Conservation (phyloP, 108 stramenopile species). For the Aurantiochytrium sp. region DNA sequence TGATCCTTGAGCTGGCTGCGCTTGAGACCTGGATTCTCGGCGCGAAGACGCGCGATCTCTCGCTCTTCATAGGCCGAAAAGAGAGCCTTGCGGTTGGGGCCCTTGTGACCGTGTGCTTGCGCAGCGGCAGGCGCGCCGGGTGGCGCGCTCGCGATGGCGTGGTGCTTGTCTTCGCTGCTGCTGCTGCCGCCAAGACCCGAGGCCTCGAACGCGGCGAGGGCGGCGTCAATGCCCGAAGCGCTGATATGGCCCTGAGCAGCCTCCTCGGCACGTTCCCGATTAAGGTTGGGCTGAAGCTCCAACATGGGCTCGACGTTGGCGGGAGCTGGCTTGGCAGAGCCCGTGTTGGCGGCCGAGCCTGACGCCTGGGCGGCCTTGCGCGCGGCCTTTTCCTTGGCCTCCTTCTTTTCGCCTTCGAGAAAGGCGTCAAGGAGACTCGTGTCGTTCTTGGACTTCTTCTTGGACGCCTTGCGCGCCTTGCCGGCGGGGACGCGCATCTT, state of each 20-base stretch:
- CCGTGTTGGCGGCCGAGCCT: too few relatives aligned
- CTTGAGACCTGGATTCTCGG: constrained; percentile 77
- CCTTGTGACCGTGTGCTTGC: constrained; percentile 32
- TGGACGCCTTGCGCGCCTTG: neutral
- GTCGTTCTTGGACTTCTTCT: neutral
- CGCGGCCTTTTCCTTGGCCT: neutral
- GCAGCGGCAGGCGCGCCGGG: neutral
- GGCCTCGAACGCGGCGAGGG: constrained; percentile 32
- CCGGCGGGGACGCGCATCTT: neutral
- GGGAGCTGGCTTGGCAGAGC: neutral
- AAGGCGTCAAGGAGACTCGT: neutral
- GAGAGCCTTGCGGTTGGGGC: constrained; percentile 66
- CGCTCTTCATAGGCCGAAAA: constrained; percentile 75
- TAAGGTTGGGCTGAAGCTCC: neutral
- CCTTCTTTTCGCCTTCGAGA: neutral
- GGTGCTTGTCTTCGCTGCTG: neutral
- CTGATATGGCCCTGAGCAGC: neutral
- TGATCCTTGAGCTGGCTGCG: constrained; percentile 84
- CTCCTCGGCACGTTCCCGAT: neutral
- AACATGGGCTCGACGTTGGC: neutral
- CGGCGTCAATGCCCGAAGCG: constrained; percentile 44
- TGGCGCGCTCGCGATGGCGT: neutral
- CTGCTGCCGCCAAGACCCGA: neutral
- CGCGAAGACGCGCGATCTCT: constrained; percentile 68
- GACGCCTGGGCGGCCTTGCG: neutral